phyloP scores from a whole-genome alignment of 768 basidiomycete genomes.

The Russula olivacea region DNA sequence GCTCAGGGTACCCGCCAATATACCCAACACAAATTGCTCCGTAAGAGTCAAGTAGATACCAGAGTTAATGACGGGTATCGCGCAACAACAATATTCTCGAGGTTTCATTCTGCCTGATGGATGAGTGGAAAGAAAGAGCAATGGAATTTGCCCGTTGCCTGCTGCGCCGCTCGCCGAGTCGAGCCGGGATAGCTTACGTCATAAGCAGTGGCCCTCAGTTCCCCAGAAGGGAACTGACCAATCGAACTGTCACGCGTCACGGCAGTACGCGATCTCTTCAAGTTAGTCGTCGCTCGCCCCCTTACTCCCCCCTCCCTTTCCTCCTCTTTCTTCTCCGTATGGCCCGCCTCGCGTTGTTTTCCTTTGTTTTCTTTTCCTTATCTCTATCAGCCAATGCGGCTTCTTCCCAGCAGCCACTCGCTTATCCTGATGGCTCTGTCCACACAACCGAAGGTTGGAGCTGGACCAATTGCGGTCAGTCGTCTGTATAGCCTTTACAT shows the following conservation, averaged over 20 bases:
- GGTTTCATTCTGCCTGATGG: slow-evolving; percentile 47
- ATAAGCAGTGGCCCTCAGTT: neutral
- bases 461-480: slow-evolving; percentile 67
- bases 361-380: slow-evolving; percentile 30
- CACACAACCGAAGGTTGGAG: slow-evolving; percentile 49
- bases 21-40: slow-evolving; percentile 66
- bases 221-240: too few relatives aligned
- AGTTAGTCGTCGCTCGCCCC: neutral
- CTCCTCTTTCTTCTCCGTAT: slow-evolving; percentile 22
- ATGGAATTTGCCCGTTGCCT: neutral
- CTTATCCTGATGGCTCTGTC: slow-evolving; percentile 30
- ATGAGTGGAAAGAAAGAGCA: slow-evolving; percentile 5
- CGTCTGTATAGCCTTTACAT: slow-evolving; percentile 28
- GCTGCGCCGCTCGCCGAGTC: too few relatives aligned
- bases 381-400: slow-evolving; percentile 29
- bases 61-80: slow-evolving; percentile 83
- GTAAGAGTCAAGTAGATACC: slow-evolving; percentile 78
- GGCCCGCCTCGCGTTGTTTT: slow-evolving; percentile 29
- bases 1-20: slow-evolving; percentile 66
- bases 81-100: slow-evolving; percentile 89
- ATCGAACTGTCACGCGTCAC: slow-evolving; percentile 1
- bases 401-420: slow-evolving; percentile 32
- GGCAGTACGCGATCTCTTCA: too few relatives aligned
- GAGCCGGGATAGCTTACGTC: neutral
- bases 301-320: neutral